phyloP scores from a whole-genome alignment of 2,329 filamentous ascomycete genomes.

The Dothidotthia symphoricarpi region DNA sequence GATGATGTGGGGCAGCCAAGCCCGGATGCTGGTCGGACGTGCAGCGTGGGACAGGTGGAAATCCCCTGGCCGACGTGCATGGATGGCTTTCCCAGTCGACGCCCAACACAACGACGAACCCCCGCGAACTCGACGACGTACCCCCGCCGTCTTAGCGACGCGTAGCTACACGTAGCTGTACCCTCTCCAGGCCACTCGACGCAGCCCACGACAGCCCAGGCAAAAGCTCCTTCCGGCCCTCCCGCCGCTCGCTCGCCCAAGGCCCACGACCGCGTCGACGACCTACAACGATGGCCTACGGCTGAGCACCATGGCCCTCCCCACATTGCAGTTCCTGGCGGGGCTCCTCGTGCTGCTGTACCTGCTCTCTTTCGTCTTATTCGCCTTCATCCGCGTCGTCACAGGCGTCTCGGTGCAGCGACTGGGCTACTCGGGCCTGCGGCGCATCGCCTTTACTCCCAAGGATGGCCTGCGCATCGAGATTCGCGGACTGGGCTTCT shows the following conservation, averaged over 20 bases:
- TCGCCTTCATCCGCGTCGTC: conserved; percentile 86
- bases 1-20: too few relatives aligned
- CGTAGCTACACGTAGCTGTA: too few relatives aligned
- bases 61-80: too few relatives aligned
- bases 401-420: conserved; percentile 96
- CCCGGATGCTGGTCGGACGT: too few relatives aligned
- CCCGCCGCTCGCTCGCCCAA: conserved; percentile 1
- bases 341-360: conserved; percentile 84
- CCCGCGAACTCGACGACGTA: too few relatives aligned
- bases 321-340: conserved; percentile 68
- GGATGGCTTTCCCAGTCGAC: too few relatives aligned
- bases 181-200: too few relatives aligned
- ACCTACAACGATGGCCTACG: conserved; percentile 21
- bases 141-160: not conserved
- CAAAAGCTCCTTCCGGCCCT: conserved; percentile 10
- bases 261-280: not conserved
- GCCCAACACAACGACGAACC: too few relatives aligned
- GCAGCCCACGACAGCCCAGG: too few relatives aligned
- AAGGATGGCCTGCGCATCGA: conserved; percentile 87
- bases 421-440: conserved; percentile 86
- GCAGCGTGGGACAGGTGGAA: too few relatives aligned
- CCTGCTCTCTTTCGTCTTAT: conserved; percentile 86
- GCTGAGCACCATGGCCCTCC: conserved; percentile 45
- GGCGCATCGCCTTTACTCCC: conserved; percentile 85
- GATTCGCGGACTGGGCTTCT: conserved; percentile 82